Conservation (phyloP, 371 early-diverging fungal genomes). For the Haplosporangium sp. region DNA sequence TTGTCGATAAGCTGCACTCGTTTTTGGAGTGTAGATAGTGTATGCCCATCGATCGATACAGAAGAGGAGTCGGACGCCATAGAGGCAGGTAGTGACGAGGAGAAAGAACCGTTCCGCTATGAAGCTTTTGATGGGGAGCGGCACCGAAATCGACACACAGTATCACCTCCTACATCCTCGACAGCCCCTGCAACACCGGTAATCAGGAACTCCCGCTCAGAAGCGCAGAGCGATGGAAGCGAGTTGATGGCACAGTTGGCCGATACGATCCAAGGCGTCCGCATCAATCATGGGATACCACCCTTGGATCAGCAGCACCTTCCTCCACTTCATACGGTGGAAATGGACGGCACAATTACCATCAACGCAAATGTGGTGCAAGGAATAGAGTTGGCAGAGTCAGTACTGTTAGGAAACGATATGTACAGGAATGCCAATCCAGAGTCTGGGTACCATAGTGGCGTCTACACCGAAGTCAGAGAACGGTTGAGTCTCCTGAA, state of each 20-base stretch:
- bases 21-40: not conserved
- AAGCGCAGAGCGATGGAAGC: not conserved
- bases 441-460: conserved; percentile 46
- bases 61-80: conserved; percentile 1
- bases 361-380: conserved; percentile 24
- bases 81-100: not conserved
- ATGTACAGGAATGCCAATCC: conserved; percentile 23
- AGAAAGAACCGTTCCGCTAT: conserved; percentile 1
- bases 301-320: conserved; percentile 39
- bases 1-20: conserved; percentile 30
- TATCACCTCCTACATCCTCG: not conserved
- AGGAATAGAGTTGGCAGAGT: not conserved
- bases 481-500: conserved; percentile 23
- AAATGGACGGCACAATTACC: conserved; percentile 12
- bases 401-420: not conserved
- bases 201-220: not conserved
- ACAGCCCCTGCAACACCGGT: not conserved
- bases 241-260: conserved; percentile 11
- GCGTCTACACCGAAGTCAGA: conserved; percentile 24
- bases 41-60: too few relatives aligned
- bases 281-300: conserved; percentile 13
- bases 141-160: not conserved
- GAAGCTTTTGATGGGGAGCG: not conserved
- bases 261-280: conserved; percentile 17
- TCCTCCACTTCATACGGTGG: conserved; percentile 17